Evolutionary conservation across 768 basidiomycete genomes (phyloP).

Genomic region (Steccherinum ochraceum): DNA sequence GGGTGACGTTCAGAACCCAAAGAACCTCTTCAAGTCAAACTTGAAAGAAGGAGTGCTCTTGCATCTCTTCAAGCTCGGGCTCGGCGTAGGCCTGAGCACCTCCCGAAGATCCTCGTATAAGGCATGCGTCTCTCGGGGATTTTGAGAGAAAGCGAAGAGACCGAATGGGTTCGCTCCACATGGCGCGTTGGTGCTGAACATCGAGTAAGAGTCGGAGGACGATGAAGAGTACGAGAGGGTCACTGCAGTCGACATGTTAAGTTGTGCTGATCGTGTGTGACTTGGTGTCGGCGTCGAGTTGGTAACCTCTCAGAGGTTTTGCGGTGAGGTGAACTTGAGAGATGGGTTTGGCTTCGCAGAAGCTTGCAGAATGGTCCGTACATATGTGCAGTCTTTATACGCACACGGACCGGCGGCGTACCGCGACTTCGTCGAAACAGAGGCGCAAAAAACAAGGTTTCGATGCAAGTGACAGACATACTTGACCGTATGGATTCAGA

Average conservation of each 20-base stretch:
- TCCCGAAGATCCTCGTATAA: slow-evolving; percentile 13
- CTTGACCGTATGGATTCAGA: too few relatives aligned
- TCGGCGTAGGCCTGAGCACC: slow-evolving; percentile 1
- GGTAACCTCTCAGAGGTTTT: not conserved
- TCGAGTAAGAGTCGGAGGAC: not conserved
- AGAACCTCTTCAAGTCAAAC: not conserved
- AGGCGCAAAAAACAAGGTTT: too few relatives aligned
- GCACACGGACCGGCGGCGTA: too few relatives aligned
- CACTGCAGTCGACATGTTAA: too few relatives aligned
- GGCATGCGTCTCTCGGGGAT: slow-evolving; percentile 16
- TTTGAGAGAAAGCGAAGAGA: slow-evolving; percentile 14
- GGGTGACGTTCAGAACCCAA: not conserved
- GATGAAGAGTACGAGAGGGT: not conserved
- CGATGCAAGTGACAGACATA: too few relatives aligned
- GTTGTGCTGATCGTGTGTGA: too few relatives aligned
- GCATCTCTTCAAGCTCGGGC: not conserved
- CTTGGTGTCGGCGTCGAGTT: too few relatives aligned
- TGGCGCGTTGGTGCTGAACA: slow-evolving; percentile 2
- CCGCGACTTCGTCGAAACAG: too few relatives aligned
- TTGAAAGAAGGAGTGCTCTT: not conserved
- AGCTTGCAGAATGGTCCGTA: too few relatives aligned
- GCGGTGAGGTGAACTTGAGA: not conserved
- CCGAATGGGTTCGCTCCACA: slow-evolving; percentile 12
- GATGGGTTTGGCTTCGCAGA: not conserved
- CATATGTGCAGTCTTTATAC: too few relatives aligned